Base-by-base conservation (phyloP, 768 basidiomycete genomes). In the Tylopilus intermedius region DNA sequence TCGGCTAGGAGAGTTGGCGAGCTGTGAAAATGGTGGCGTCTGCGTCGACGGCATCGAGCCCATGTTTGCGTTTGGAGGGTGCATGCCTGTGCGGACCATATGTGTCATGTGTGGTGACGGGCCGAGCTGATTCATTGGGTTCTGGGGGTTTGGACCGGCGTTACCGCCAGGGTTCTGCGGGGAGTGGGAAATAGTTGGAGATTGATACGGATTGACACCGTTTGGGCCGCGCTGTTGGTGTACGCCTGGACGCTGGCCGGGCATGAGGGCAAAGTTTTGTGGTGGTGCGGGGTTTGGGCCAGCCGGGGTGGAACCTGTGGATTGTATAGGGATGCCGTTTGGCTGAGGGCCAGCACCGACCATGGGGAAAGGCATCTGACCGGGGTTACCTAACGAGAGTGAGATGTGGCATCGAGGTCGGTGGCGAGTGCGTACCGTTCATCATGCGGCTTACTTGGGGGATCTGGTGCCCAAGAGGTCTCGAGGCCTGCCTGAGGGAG, bases 161-260 rank as follows among this genome's bases (percentile, higher is more conserved):
- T 70, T 73, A 8, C 62, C 63, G 27, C 68, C 68, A 8, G 63
- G 64, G 43, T 77, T 76, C 56, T 82, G 82, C 0, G 81, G 79
- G 4, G 83, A 83, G 47, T 79, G 77, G 2, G 81, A 73, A 68
- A 86, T 82, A 2, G 79, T 83, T 4, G 85, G 85, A 21, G 83
- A 85, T 39, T 77, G 81, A 65, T 82, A 86, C 8, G 79, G 78
- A 51, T 69, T 59, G 13, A 70, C 55, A 13, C 77, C 81, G 50
- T 79, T 78, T 18, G 76, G 71, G 3, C 62, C 67, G 22, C 77
- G 78, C 55, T 75, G 78, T 54, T 69, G 78, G 14, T 67, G 68
- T 2, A 43, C 51, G 11, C 55, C 58, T 6, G 64, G 61, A 22
- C 70, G 69, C 39, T 71, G 76, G 7, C 64, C 67, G 2, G 65